phyloP scores from a whole-genome alignment of 805 yeast species.

The Candida ficus region DNA sequence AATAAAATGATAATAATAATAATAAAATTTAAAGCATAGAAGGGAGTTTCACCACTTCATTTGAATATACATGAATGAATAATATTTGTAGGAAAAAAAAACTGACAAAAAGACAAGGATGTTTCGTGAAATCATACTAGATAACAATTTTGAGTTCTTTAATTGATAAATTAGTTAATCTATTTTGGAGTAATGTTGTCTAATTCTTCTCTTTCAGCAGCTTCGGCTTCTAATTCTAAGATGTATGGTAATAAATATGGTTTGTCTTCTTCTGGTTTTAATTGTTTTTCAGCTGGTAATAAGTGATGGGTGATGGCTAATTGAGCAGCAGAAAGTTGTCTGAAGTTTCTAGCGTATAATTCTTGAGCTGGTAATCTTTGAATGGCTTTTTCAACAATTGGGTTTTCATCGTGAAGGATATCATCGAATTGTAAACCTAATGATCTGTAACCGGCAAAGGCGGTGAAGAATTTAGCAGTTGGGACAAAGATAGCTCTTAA shows the following conservation, averaged over 20 bases:
- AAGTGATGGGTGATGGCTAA: constrained; percentile 76
- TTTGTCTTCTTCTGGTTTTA: constrained; percentile 73
- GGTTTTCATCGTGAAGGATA: constrained; percentile 81
- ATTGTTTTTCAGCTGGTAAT: constrained; percentile 73
- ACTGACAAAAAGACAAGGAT: background rate
- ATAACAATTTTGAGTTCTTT: background rate
- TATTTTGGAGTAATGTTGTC: constrained; percentile 53
- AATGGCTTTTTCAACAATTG: constrained; percentile 80
- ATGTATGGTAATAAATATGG: constrained; percentile 85
- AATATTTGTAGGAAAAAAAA: background rate
- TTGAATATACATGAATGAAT: constrained; percentile 11
- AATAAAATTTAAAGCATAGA: background rate
- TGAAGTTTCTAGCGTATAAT: constrained; percentile 85
- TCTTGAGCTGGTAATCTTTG: constrained; percentile 81
- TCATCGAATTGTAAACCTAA: constrained; percentile 92
- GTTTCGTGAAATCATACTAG: background rate
- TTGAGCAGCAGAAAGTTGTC: constrained; percentile 91
- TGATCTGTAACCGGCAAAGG: constrained; percentile 88
- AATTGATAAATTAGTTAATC: background rate
- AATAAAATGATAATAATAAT: background rate
- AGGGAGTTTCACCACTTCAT: background rate
- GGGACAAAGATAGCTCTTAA: constrained; percentile 77
- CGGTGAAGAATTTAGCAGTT: constrained; percentile 65
- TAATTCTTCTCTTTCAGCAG: constrained; percentile 78
- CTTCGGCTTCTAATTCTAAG: constrained; percentile 92